Evolutionary conservation across 2,329 filamentous ascomycete genomes (phyloP).

Genomic region (Mariannaea sp.): DNA sequence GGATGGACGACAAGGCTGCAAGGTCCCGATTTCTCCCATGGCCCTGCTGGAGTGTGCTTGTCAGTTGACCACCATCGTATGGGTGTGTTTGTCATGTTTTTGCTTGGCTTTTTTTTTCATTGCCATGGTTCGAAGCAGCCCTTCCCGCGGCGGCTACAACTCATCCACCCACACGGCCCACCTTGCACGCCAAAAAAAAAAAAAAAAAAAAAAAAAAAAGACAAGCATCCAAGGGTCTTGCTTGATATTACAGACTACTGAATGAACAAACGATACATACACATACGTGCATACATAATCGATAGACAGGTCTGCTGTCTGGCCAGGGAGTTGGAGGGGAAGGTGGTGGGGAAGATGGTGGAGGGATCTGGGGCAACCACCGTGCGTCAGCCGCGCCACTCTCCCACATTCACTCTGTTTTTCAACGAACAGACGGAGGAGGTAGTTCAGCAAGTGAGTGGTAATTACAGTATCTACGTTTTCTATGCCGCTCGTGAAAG

Average conservation of each 20-base stretch:
- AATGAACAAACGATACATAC: too few relatives aligned
- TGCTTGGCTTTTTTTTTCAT: not conserved
- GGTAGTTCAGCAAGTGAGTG: not conserved
- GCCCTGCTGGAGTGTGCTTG: conserved; percentile 4
- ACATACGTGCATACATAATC: too few relatives aligned
- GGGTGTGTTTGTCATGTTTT: too few relatives aligned
- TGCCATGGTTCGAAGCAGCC: conserved; percentile 6
- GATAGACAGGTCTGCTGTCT: too few relatives aligned
- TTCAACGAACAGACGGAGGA: not conserved
- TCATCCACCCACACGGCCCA: not conserved
- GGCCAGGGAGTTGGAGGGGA: not conserved
- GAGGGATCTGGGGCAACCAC: not conserved
- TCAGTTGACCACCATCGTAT: conserved; percentile 6
- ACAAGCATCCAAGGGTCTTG: not conserved
- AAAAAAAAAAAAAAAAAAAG: too few relatives aligned
- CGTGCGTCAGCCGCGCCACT: not conserved
- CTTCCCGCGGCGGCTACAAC: not conserved
- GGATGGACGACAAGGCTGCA: conserved; percentile 5
- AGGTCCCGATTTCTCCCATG: conserved; percentile 16
- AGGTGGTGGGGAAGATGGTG: not conserved
- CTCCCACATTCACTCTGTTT: not conserved
- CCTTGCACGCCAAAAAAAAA: too few relatives aligned
- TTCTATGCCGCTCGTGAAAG: not conserved
- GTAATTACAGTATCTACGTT: too few relatives aligned
- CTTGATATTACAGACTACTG: too few relatives aligned